phyloP scores from a whole-genome alignment of 768 basidiomycete genomes.

The Collybia sp. region DNA sequence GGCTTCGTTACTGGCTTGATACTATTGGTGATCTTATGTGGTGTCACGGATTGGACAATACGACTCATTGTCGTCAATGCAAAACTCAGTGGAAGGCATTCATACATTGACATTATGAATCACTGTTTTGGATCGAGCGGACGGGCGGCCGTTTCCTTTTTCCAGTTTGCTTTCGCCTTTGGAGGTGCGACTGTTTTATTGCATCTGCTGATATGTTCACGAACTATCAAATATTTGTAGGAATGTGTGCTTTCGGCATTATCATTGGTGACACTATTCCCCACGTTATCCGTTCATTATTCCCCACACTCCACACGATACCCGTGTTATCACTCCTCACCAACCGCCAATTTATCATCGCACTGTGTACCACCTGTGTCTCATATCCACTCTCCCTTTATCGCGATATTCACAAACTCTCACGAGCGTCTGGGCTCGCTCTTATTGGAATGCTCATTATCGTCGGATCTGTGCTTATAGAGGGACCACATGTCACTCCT shows the following conservation, averaged over 20 bases:
- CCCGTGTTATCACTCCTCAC: conserved; percentile 75
- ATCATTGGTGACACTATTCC: conserved; percentile 98
- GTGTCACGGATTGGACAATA: conserved; percentile 96
- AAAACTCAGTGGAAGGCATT: conserved; percentile 88
- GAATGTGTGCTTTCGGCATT: conserved; percentile 98
- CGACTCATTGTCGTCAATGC: conserved; percentile 94
- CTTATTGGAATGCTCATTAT: conserved; percentile 93
- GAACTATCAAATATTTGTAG: conserved; percentile 28
- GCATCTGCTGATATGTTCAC: not conserved
- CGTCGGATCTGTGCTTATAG: conserved; percentile 77
- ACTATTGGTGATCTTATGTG: conserved; percentile 77
- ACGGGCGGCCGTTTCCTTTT: conserved; percentile 92
- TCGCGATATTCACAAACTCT: conserved; percentile 96
- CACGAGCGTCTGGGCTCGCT: conserved; percentile 88
- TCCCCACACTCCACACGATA: conserved; percentile 63
- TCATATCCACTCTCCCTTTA: conserved; percentile 95
- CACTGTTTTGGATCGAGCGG: conserved; percentile 89
- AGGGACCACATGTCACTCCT: conserved; percentile 70
- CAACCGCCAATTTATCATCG: conserved; percentile 87
- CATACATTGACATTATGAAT: conserved; percentile 94
- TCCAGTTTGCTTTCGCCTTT: conserved; percentile 97
- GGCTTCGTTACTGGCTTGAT: conserved; percentile 86
- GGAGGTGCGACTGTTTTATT: conserved; percentile 55
- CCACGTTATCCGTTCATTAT: conserved; percentile 83
- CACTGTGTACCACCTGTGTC: conserved; percentile 79